These are phyloP conservation scores for Leishmania gerbilli DNA, from an alignment of 208 protist species.

Conservation along the genomic window DNA sequence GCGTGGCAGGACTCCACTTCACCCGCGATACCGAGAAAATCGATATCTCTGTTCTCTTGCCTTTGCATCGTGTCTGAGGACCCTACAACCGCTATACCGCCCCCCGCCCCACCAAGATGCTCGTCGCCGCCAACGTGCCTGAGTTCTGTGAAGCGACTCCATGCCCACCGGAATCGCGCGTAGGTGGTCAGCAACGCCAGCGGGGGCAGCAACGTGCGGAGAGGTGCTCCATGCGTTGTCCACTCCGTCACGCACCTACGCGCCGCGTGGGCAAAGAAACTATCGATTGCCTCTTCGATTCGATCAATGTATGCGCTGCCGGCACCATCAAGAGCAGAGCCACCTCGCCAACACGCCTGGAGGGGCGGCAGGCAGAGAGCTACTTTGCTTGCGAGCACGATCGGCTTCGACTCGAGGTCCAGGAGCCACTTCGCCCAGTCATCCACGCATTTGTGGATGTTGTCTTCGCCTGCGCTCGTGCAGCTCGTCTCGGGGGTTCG, in stretches of 20 bases:
- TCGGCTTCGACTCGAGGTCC: neutral
- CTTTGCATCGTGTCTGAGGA: neutral
- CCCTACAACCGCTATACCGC: neutral
- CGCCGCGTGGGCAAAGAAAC: neutral
- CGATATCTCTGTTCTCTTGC: neutral
- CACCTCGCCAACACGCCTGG: constrained; percentile 2
- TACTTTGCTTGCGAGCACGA: constrained; percentile 6
- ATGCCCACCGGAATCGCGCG: constrained; percentile 17
- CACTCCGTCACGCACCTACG: constrained; percentile 3
- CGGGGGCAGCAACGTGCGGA: constrained; percentile 8
- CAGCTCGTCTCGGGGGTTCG: neutral
- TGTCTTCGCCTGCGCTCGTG: neutral
- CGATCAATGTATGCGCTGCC: neutral
- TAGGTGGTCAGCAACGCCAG: constrained; percentile 5
- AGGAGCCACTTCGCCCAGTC: neutral
- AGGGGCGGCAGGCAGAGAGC: neutral
- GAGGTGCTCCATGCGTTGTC: neutral
- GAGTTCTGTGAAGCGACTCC: neutral
- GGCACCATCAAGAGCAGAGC: neutral
- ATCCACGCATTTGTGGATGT: neutral
- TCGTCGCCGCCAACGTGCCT: neutral
- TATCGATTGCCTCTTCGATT: neutral
- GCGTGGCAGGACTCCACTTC: constrained; percentile 18
- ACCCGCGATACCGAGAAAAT: neutral
- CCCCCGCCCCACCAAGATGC: neutral